Evolutionary conservation across 352 stramenopile genomes (phyloP).

Genomic region (Globisporangium canariense): DNA sequence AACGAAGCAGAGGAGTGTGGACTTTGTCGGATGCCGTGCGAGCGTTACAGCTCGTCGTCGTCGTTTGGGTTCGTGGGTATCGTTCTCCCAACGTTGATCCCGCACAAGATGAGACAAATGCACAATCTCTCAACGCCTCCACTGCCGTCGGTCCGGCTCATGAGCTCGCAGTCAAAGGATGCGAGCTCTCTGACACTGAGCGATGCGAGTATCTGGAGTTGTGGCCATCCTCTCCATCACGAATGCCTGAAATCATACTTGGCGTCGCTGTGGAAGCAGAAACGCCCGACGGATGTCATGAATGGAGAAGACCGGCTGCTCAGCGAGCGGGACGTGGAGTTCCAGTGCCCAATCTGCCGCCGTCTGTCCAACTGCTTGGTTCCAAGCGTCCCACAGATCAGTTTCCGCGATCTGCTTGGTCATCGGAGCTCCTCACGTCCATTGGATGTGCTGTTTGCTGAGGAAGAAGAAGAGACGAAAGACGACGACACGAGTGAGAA

Average conservation of each 20-base stretch:
- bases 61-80: constrained; percentile 71
- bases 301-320: constrained; percentile 59
- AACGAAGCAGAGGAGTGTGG: constrained; percentile 47
- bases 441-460: constrained; percentile 7
- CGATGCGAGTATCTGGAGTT: constrained; percentile 63
- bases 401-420: constrained; percentile 9
- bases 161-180: background rate
- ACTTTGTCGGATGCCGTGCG: constrained; percentile 60
- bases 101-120: constrained; percentile 28
- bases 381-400: constrained; percentile 29
- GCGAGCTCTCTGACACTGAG: constrained; percentile 12
- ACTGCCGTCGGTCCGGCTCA: constrained; percentile 8
- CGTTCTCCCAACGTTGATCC: constrained; percentile 55
- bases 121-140: background rate
- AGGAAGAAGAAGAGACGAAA: constrained; percentile 35
- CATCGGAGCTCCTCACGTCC: constrained; percentile 12
- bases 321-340: constrained; percentile 68
- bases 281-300: constrained; percentile 37
- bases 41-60: constrained; percentile 30
- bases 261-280: constrained; percentile 62
- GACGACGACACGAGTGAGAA: constrained; percentile 29
- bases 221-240: constrained; percentile 67
- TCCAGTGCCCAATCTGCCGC: constrained; percentile 74
- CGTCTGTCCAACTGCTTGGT: constrained; percentile 75
- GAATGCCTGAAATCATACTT: constrained; percentile 71